Base-by-base conservation (phyloP, 2,329 filamentous ascomycete species). In the Geosmithia flava region DNA sequence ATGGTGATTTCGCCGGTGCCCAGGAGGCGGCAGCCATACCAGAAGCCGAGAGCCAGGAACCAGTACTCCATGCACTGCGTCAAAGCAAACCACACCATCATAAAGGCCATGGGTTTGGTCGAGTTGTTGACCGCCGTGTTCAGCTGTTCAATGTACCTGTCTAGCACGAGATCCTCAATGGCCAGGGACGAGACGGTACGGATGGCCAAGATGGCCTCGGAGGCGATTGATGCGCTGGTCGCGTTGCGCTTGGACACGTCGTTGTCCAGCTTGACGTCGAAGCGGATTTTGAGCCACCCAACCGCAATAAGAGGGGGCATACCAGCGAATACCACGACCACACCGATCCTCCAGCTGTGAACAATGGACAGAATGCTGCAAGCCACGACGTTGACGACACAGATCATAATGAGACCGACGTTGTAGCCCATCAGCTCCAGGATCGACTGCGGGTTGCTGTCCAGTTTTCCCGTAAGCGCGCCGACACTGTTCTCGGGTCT, bases 181-280 rank as follows among this genome's bases (percentile, higher is more conserved):
- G 71, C 72, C 2, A 77, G 60, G 4, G 71, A 67, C 1, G 75
- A 68, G n/a, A 78, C 68, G 2, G 81, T 83, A 49, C 77, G 73
- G 58, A 82, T 80, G 23, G 72, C 74, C 33, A 73, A 69, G 42
- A 80, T 75, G 2, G 79, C 78, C 56, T 85, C 80, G 2, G 76
- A 74, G 6, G 90, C 88, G 44, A 84, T 70, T 11, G 72, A 69
- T n/a, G 78, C 74, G 70, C 11, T 69, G 70, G 93, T 94, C 1
- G 88, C 83, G 89, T 30, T 85, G 29, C 96, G 75, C 58, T 94
- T 84, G 0, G 88, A 95, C 0, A 90, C 90, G 65, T 95, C 86
- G 0, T 87, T 94, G 2, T 87, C 90, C 13, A 96, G 70, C 67
- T 95, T 93, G 0, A 85, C 87, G 44, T 72, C 69, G 10, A 69